Conservation (phyloP, 176 grass and related monocot species). For the Zoysia pacifica region DNA sequence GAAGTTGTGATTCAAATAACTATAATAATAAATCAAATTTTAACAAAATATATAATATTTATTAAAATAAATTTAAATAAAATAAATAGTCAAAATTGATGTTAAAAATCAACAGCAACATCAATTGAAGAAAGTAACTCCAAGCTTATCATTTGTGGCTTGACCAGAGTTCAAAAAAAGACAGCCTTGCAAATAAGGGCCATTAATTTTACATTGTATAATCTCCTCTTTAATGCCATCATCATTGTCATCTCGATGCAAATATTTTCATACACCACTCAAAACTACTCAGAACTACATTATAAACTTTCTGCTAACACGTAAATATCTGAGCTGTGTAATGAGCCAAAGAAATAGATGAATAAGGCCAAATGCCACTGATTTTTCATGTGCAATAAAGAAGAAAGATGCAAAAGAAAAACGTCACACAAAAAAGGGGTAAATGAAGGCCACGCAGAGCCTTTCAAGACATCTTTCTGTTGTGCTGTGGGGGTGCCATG, state of each 20-base stretch:
- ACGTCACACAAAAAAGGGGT: conserved; percentile 24
- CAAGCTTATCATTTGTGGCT: conserved; percentile 20
- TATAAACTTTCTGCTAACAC: conserved; percentile 26
- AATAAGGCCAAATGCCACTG: conserved; percentile 36
- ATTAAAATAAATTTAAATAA: no score
- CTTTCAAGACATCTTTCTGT: conserved; percentile 20
- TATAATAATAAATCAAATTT: no score
- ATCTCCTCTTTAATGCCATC: conserved; percentile 10
- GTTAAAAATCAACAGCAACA: no score
- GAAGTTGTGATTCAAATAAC: no score
- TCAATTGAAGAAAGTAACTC: no score
- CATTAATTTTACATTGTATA: conserved; percentile 40
- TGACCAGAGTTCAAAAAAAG: background rate
- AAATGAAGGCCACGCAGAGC: conserved; percentile 27
- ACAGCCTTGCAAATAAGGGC: conserved; percentile 19
- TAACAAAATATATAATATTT: no score
- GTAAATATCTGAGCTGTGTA: conserved; percentile 24
- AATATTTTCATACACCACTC: conserved; percentile 39
- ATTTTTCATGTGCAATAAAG: conserved; percentile 48
- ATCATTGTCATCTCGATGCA: conserved; percentile 30
- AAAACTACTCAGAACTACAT: conserved; percentile 41
- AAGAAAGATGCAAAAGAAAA: conserved; percentile 24
- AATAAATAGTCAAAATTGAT: no score
- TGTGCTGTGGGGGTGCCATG: conserved; percentile 1
- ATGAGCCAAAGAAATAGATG: conserved; percentile 41